These are phyloP conservation scores for Trametes pubescens DNA, from an alignment of 1,284 basidiomycete species.

Conservation along the genomic window DNA sequence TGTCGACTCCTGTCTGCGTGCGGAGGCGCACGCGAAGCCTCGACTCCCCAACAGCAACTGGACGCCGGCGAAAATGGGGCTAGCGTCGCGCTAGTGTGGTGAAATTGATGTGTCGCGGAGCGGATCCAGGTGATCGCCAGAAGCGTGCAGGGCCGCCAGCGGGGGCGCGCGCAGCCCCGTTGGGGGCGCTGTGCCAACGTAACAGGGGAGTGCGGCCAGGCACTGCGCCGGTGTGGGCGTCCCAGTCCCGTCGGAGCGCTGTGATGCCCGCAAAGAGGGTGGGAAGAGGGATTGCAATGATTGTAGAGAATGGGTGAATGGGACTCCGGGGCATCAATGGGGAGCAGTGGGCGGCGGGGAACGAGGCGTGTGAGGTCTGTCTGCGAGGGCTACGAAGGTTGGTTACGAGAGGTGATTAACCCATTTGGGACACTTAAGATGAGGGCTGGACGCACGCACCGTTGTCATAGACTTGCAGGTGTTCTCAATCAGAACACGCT, in stretches of 20 bases:
- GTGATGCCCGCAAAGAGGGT: neutral
- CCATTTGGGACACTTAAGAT: too few species aligned
- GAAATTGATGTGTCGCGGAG: neutral
- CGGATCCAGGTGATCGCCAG: neutral
- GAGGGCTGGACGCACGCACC: too few species aligned
- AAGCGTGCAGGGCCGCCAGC: neutral
- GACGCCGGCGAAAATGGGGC: too few species aligned
- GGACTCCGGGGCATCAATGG: neutral
- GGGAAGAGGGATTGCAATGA: neutral
- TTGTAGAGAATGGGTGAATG: neutral
- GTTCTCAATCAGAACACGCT: too few species aligned
- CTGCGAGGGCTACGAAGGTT: too few species aligned
- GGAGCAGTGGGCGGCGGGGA: neutral
- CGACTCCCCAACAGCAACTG: too few species aligned
- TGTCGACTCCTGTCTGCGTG: too few species aligned
- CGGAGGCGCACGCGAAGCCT: too few species aligned
- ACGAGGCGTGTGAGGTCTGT: neutral
- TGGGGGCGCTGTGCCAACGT: neutral
- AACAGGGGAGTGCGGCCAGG: neutral
- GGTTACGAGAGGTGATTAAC: too few species aligned
- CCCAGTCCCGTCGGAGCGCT: conserved; percentile 10
- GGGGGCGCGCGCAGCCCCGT: neutral
- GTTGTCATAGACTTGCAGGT: too few species aligned
- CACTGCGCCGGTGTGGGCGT: neutral
- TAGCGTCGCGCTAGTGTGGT: neutral